A percentile compares a stretch with the other conserved stretches of the same genome.
These are phyloP conservation scores for Dispira parvispora DNA, from an alignment of 192 early-diverging fungal genomes.

Conservation along the genomic window DNA sequence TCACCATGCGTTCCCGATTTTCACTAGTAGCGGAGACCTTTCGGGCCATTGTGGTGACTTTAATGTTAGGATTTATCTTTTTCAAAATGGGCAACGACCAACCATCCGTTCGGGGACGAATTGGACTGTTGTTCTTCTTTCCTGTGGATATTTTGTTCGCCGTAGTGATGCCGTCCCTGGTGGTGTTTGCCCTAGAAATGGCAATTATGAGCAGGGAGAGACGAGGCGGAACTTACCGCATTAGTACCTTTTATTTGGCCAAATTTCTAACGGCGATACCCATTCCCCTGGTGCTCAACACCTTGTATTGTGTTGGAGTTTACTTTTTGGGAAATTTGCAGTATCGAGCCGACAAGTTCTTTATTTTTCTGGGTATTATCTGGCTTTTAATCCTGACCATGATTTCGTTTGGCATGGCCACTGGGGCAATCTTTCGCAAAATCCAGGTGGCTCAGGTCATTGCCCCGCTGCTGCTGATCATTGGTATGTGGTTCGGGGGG, in stretches of 20 bases:
- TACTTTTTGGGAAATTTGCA: conserved; percentile 48
- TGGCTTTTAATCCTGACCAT: conserved; percentile 28
- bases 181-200: conserved; percentile 26
- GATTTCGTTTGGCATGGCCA: conserved; percentile 21
- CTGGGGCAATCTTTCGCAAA: conserved; percentile 22
- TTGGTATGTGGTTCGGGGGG: conserved; percentile 27
- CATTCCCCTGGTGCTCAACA: conserved; percentile 32
- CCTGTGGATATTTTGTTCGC: conserved; percentile 35
- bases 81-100: conserved; percentile 24
- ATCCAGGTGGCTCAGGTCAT: conserved; percentile 26
- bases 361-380: conserved; percentile 28
- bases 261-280: conserved; percentile 34
- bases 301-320: conserved; percentile 20
- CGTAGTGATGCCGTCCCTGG: conserved; percentile 35
- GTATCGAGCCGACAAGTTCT: conserved; percentile 28
- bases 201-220: conserved; percentile 45
- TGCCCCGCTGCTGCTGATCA: conserved; percentile 18
- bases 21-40: conserved; percentile 19
- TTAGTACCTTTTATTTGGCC: conserved; percentile 39
- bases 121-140: conserved; percentile 27
- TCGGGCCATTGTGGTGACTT: conserved; percentile 25
- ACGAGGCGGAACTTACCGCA: conserved; percentile 40
- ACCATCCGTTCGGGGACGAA: conserved; percentile 25
- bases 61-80: conserved; percentile 42
- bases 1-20: conserved; percentile 20